phyloP scores from a whole-genome alignment of 2,329 filamentous ascomycete genomes.

The Ascochyta pisi region DNA sequence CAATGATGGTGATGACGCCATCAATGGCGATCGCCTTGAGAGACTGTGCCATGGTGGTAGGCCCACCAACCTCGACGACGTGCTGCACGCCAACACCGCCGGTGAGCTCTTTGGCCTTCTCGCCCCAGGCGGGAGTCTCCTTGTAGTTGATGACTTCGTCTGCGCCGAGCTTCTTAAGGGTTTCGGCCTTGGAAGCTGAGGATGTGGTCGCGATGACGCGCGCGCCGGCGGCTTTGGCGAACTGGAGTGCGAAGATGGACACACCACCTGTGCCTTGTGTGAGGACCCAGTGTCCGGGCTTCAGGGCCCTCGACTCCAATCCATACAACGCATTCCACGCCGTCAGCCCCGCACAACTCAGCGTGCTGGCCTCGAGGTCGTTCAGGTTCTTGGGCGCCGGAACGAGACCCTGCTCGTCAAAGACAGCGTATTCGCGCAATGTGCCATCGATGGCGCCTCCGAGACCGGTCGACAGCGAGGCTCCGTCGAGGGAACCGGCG shows the following conservation, averaged over 20 bases:
- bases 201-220: constrained; percentile 66
- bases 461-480: constrained; percentile 61
- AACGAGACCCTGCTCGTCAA: constrained; percentile 72
- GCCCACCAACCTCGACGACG: constrained; percentile 71
- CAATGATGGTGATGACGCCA: constrained; percentile 62
- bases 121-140: constrained; percentile 61
- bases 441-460: constrained; percentile 73
- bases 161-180: constrained; percentile 61
- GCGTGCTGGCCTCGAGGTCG: constrained; percentile 55
- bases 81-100: constrained; percentile 65
- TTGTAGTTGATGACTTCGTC: constrained; percentile 66
- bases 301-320: constrained; percentile 48
- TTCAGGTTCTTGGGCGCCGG: constrained; percentile 64
- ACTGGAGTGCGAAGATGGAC: constrained; percentile 68
- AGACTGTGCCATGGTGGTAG: constrained; percentile 61
- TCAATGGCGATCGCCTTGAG: constrained; percentile 62
- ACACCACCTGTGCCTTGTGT: constrained; percentile 77
- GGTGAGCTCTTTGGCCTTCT: constrained; percentile 59
- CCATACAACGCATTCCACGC: constrained; percentile 64
- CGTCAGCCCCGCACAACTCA: constrained; percentile 54
- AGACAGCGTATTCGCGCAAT: constrained; percentile 71
- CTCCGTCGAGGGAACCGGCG: constrained; percentile 54
- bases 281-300: constrained; percentile 59
- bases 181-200: constrained; percentile 56
- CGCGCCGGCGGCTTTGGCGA: constrained; percentile 61